A percentile compares a stretch with the other conserved stretches of the same genome.
These are phyloP conservation scores for Monascus ruber DNA, from an alignment of 2,329 filamentous ascomycete species.

Conservation along the genomic window DNA sequence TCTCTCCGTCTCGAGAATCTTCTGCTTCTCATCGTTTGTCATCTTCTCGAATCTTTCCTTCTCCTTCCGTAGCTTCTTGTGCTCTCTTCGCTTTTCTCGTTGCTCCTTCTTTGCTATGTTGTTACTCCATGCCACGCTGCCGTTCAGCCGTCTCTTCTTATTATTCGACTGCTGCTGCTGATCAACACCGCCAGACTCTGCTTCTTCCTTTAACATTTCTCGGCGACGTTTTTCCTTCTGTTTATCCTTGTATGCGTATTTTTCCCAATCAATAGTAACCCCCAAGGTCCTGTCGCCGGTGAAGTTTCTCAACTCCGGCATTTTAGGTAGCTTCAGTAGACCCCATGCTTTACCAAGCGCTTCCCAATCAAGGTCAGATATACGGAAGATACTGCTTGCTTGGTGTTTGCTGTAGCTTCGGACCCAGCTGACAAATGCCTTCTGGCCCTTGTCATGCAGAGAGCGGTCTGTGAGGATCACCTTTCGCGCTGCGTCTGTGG, in stretches of 20 bases:
- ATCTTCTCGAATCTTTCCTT: conserved; percentile 52
- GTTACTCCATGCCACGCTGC: conserved; percentile 60
- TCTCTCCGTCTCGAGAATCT: conserved; percentile 51
- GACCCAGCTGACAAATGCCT: conserved; percentile 87
- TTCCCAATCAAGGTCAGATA: conserved; percentile 72
- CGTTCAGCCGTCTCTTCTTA: conserved; percentile 46
- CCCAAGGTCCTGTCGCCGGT: conserved; percentile 54
- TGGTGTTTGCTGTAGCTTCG: conserved; percentile 85
- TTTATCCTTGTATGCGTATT: conserved; percentile 61
- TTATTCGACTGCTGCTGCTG: conserved; percentile 31
- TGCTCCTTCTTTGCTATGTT: conserved; percentile 56
- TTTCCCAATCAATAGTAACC: conserved; percentile 50
- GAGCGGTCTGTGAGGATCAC: conserved; percentile 48
- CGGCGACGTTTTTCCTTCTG: conserved; percentile 54
- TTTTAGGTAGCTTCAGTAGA: conserved; percentile 73
- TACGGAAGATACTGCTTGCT: conserved; percentile 79
- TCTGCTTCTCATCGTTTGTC: conserved; percentile 57
- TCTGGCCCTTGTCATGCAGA: conserved; percentile 77
- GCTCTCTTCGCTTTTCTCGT: conserved; percentile 51
- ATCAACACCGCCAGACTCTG: conserved; percentile 24
- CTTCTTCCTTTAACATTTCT: conserved; percentile 41
- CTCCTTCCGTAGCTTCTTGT: conserved; percentile 53
- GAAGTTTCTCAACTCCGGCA: conserved; percentile 78
- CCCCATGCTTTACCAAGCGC: conserved; percentile 77
- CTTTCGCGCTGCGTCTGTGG: conserved; percentile 51